Evolutionary conservation across 1,284 basidiomycete genomes (phyloP), one percentile per base, ranked within the genome.

Genomic region (Trichosporon sp.): DNA sequence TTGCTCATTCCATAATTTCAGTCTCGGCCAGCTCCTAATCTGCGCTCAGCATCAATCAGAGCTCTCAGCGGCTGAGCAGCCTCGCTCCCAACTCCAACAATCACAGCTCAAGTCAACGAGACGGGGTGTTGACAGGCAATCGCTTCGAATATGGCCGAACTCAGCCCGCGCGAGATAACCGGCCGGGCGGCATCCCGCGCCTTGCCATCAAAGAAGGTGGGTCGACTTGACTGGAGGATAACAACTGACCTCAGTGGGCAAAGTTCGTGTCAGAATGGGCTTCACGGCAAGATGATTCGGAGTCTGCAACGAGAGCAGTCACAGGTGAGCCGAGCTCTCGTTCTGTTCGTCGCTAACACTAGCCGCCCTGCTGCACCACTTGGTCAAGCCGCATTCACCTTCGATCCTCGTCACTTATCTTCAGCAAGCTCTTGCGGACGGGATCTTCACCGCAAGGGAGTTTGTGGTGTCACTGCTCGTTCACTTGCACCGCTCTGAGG

Each of bases 351-450:
- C 2, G 32, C 59, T 66, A n/a, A 63, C 56, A 16, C n/a, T 49
- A 75, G 75, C 65, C 33, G 70, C 69, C 2, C 60, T 78, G 10
- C 62, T 78, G 4, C 59, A 63, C 10, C 66, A 64, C 32, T 62
- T 77, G 6, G 58, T 71, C 0, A 44, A 60, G 2, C 65, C 73
- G 8, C 56, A 58, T 3, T 69, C 75, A 10, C 72, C 74, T 0
- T 70, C 74, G 7, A 58, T 76, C 14, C 62, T 74, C 13, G 61
- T 74, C 19, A 56, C 49, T 3, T 78, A 78, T 62, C 72, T 78
- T 27, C 57, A 72, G 7, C 63, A 73, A 25, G 65, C 62, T 0
- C 68, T 78, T 6, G 27, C 65, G 0, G 23, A 52, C 7, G 46
- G 44, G 0, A 16, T 74, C 9, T 25, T 76, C 14, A 67, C 73